Conservation (phyloP, 75 land plant species). For the Cunninghamia lanceolata region DNA sequence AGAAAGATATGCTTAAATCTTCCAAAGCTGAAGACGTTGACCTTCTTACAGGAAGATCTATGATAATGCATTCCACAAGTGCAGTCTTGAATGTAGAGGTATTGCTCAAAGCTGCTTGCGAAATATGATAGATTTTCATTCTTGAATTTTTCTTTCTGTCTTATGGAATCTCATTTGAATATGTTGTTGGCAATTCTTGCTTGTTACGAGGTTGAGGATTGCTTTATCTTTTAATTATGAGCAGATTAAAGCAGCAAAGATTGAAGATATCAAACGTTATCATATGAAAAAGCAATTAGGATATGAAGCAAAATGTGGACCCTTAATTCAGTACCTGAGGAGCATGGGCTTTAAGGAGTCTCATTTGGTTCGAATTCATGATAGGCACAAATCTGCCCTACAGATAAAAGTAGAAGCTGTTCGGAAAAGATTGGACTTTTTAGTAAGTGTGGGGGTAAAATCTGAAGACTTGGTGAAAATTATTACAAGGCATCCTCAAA, state of each 20-base stretch:
- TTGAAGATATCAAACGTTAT: conserved; percentile 21
- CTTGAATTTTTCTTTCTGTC: neutral
- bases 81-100: neutral
- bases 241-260: conserved; percentile 22
- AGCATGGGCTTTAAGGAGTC: conserved; percentile 63
- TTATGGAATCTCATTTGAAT: neutral
- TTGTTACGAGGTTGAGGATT: neutral
- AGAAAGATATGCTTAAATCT: neutral
- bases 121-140: conserved; percentile 4
- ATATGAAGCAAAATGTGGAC: conserved; percentile 60
- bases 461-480: conserved; percentile 57
- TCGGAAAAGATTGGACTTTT: conserved; percentile 61
- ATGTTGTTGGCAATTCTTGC: neutral
- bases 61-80: neutral
- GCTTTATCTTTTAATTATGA: conserved; percentile 7
- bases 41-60: neutral
- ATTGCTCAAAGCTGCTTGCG: neutral
- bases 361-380: conserved; percentile 62
- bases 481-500: conserved; percentile 77
- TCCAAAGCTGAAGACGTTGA: neutral
- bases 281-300: conserved; percentile 41
- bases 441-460: conserved; percentile 66
- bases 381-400: conserved; percentile 76
- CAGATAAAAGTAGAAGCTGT: conserved; percentile 57
- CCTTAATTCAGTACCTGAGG: conserved; percentile 70